Base-by-base conservation (phyloP, 768 basidiomycete genomes). In the Obba rivulosa region DNA sequence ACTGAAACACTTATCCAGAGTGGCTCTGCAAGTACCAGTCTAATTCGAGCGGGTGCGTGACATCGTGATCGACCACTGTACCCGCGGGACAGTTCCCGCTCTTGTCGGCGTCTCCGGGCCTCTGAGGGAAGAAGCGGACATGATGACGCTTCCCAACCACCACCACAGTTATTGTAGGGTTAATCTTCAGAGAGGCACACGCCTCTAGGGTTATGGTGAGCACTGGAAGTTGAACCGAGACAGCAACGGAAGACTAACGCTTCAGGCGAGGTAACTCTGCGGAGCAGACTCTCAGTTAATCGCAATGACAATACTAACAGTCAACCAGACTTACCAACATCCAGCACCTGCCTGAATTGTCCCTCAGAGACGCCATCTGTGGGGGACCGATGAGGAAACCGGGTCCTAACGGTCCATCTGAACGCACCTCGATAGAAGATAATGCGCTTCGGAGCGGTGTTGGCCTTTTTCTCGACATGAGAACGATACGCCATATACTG, bases 11-110 rank as follows among this genome's bases (percentile, higher is more conserved):
- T 52, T 51, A 56, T 53, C 87, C 88, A 0, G 77, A 85, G 49
- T 92, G 89, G 44, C 82, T 84, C 57, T 82, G 82, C 3, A 92
- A 70, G 56, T 86, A 90, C 62, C 80, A 92, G 54, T 92, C 89
- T 34, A 83, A 82, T 46, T 87, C 85, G 0, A 77, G 75, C 0
- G 87, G 85, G 56, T 86, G 83, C 0, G 76, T 75, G 37, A 89
- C 79, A 3, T 79, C 81, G 2, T 70, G 70, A 57, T 92, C 89
- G 20, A 89, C 76, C 13, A 92, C 85, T 0, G 87, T 87, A 8
- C 89, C 89, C 0, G 89, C 86, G 1, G 75, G 78, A 55, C 80
- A 83, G 57, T 92, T 92, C 2, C 81, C 83, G 48, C 79, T 84
- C 45, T 69, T 73, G 54, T 91, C 88, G 0, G 69, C 77, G 8